Evolutionary conservation across 2,329 filamentous ascomycete species (phyloP).

Genomic region (Verruconis gallopava): DNA sequence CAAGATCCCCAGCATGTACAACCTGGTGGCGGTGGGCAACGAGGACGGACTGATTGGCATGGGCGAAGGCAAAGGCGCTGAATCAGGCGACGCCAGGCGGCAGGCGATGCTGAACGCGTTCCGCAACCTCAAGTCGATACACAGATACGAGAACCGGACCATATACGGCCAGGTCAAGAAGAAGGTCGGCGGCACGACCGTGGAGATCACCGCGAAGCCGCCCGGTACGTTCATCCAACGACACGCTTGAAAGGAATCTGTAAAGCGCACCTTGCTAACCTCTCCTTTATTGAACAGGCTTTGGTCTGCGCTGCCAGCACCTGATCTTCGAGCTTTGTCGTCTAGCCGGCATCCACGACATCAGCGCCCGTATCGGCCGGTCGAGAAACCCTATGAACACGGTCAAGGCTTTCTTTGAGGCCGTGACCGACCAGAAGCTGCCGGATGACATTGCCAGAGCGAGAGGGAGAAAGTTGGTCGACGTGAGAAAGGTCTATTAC

Average conservation of each 20-base stretch:
- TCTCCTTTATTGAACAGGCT: constrained; percentile 51
- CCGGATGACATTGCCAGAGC: constrained; percentile 84
- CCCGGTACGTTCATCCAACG: constrained; percentile 65
- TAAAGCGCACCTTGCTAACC: constrained; percentile 6
- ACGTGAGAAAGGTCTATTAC: constrained; percentile 95
- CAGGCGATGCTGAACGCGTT: constrained; percentile 75
- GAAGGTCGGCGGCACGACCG: constrained; percentile 79
- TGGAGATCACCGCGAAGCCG: constrained; percentile 69
- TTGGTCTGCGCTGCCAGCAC: constrained; percentile 81
- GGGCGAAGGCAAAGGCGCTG: constrained; percentile 78
- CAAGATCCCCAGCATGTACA: constrained; percentile 69
- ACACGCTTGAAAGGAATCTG: too few relatives aligned
- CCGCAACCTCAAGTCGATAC: constrained; percentile 84
- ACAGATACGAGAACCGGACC: constrained; percentile 80
- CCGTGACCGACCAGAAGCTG: constrained; percentile 68
- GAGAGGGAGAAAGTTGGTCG: constrained; percentile 86
- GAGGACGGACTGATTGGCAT: constrained; percentile 73
- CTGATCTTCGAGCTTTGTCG: constrained; percentile 92
- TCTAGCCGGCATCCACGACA: constrained; percentile 72
- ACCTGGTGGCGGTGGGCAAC: constrained; percentile 75
- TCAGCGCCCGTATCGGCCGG: constrained; percentile 69
- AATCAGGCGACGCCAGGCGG: constrained; percentile 50
- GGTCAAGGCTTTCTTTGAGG: constrained; percentile 79
- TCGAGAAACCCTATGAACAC: constrained; percentile 96
- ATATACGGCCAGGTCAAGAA: constrained; percentile 73